A percentile compares a stretch with the other conserved stretches of the same genome.
Conservation (phyloP, 768 basidiomycete genomes). For the Suillus variegatus region DNA sequence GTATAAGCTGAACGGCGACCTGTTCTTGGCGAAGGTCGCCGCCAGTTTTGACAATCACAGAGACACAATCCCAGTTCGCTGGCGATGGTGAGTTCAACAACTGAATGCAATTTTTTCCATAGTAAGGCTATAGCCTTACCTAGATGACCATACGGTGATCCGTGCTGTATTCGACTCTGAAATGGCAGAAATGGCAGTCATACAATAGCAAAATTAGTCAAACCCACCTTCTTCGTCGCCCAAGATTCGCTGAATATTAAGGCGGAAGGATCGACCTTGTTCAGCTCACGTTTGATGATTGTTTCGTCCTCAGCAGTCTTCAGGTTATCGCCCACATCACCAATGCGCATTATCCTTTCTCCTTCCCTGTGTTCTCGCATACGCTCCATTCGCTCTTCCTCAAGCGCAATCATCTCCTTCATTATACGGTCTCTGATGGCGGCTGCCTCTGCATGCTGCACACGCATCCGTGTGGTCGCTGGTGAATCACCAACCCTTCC, state of each 20-base stretch:
- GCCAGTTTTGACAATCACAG: constrained; percentile 98
- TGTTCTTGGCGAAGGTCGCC: constrained; percentile 97
- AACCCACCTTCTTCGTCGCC: constrained; percentile 82
- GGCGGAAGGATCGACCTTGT: constrained; percentile 94
- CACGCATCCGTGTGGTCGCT: constrained; percentile 57
- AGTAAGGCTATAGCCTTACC: constrained; percentile 45
- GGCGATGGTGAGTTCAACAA: constrained; percentile 6
- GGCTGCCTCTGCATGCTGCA: constrained; percentile 82
- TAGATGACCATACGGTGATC: constrained; percentile 95
- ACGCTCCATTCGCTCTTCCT: constrained; percentile 94
- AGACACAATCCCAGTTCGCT: constrained; percentile 88
- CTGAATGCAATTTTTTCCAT: neutral
- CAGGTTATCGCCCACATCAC: constrained; percentile 48
- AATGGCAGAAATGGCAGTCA: constrained; percentile 4
- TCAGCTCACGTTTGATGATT: constrained; percentile 90
- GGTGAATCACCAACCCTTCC: constrained; percentile 30
- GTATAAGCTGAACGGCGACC: constrained; percentile 92
- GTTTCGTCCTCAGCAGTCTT: constrained; percentile 88
- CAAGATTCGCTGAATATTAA: constrained; percentile 96
- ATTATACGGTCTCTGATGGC: constrained; percentile 95
- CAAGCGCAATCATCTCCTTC: constrained; percentile 96
- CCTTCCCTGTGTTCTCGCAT: constrained; percentile 76
- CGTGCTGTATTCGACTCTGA: constrained; percentile 86
- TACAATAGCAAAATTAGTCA: constrained; percentile 6
- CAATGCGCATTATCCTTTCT: constrained; percentile 65